These are phyloP conservation scores for Avena atlantica DNA, from an alignment of 176 grass and related monocot species.

Conservation along the genomic window DNA sequence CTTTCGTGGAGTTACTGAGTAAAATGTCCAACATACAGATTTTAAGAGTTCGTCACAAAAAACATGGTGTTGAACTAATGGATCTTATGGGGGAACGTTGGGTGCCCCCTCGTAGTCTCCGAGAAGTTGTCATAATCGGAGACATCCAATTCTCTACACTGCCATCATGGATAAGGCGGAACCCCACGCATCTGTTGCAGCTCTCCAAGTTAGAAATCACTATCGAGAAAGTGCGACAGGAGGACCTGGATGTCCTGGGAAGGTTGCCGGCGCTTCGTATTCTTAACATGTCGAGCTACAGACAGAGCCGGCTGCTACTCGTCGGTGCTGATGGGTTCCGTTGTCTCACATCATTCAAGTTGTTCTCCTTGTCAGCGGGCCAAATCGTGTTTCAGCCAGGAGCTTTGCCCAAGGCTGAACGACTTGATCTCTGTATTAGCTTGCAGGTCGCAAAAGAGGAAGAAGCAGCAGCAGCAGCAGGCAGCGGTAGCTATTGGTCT, in stretches of 20 bases:
- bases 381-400: not conserved
- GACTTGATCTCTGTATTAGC: not conserved
- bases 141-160: not conserved
- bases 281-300: not conserved
- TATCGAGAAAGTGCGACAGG: not conserved
- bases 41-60: too few species aligned
- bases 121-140: too few species aligned
- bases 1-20: not conserved
- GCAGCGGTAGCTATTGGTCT: too few species aligned
- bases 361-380: not conserved
- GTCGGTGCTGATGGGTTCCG: not conserved
- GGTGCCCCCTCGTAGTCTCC: too few species aligned
- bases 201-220: fast-evolving
- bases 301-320: not conserved
- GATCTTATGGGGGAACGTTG: too few species aligned
- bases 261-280: not conserved
- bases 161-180: not conserved
- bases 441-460: not conserved
- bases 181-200: not conserved
- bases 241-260: not conserved
- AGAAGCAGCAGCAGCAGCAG: not conserved
- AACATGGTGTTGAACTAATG: too few species aligned
- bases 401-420: not conserved
- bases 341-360: not conserved
- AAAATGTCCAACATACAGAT: not conserved